Conservation (phyloP, 1,284 basidiomycete species). For the Kalmanozyma brasiliensis region DNA sequence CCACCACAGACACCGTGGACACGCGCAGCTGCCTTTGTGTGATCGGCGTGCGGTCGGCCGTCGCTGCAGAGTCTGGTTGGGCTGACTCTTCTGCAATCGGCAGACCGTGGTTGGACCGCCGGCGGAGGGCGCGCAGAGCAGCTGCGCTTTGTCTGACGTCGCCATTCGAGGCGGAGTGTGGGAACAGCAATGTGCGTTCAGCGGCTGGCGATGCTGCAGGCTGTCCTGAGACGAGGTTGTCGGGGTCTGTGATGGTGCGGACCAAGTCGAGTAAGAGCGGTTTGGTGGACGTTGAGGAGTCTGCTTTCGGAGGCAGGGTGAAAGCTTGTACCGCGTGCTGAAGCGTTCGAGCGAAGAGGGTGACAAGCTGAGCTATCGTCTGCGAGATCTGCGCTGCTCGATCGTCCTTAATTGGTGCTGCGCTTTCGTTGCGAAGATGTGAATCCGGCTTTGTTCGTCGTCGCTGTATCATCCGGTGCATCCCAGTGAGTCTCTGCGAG, state of each 20-base stretch:
- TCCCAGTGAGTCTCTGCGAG: constrained; percentile 35
- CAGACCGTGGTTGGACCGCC: constrained; percentile 35
- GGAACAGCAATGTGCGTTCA: constrained; percentile 16
- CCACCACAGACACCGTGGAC: constrained; percentile 27
- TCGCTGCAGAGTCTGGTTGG: neutral
- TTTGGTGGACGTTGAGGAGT: constrained; percentile 2
- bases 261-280: constrained; percentile 24
- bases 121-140: constrained; percentile 20
- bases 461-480: constrained; percentile 26
- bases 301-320: constrained; percentile 13
- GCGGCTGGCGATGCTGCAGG: constrained; percentile 15
- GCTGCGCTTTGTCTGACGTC: constrained; percentile 30
- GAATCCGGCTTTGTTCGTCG: constrained; percentile 1
- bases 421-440: constrained; percentile 6
- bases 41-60: neutral
- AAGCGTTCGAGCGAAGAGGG: constrained; percentile 32
- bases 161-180: neutral
- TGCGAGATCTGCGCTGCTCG: constrained; percentile 23
- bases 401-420: constrained; percentile 3
- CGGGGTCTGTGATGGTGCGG: constrained; percentile 14
- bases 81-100: constrained; percentile 1
- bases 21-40: constrained; percentile 14
- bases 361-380: constrained; percentile 27
- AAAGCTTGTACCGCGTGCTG: constrained; percentile 41
- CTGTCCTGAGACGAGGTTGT: constrained; percentile 7